Conservation (phyloP, 75 land plant species). For the Ceratopteris richardii region DNA sequence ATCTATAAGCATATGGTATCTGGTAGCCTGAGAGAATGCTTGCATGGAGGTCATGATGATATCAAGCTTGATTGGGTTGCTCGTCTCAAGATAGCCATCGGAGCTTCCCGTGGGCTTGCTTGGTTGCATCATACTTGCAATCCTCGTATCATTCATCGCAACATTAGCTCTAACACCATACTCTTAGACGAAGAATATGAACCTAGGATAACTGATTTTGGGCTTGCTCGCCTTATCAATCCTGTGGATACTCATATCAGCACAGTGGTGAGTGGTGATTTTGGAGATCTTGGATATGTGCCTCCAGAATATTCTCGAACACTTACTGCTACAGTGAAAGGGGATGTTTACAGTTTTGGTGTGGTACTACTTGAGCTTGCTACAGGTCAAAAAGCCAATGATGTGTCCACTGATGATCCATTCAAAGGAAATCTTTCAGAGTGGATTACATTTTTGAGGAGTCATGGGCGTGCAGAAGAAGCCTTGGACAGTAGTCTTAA, state of each 20-base stretch:
- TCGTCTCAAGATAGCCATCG: too few species aligned
- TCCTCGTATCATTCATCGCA: constrained; percentile 81
- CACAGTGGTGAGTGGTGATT: constrained; percentile 87
- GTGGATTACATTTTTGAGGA: constrained; percentile 60
- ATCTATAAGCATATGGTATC: constrained; percentile 77
- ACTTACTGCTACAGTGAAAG: too few species aligned
- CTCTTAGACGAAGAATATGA: too few species aligned
- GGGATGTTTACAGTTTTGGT: too few species aligned
- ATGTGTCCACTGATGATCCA: constrained; percentile 38
- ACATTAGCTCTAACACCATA: constrained; percentile 70
- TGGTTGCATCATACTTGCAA: constrained; percentile 97
- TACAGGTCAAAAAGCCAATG: too few species aligned
- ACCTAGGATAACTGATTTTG: constrained; percentile 85
- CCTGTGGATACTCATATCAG: constrained; percentile 85
- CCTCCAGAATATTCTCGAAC: too few species aligned
- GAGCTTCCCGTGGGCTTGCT: constrained; percentile 76
- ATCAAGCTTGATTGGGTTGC: constrained; percentile 52
- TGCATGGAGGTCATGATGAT: constrained; percentile 30
- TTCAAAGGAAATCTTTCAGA: constrained; percentile 82
- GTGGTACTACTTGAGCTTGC: too few species aligned
- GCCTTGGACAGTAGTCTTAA: constrained; percentile 58
- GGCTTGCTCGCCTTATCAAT: constrained; percentile 87
- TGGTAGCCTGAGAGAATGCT: constrained; percentile 46
- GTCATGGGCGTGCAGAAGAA: constrained; percentile 29
- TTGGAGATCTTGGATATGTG: constrained; percentile 89